Evolutionary conservation across 2,329 filamentous ascomycete genomes (phyloP).

Genomic region (Spiromastix sp.): DNA sequence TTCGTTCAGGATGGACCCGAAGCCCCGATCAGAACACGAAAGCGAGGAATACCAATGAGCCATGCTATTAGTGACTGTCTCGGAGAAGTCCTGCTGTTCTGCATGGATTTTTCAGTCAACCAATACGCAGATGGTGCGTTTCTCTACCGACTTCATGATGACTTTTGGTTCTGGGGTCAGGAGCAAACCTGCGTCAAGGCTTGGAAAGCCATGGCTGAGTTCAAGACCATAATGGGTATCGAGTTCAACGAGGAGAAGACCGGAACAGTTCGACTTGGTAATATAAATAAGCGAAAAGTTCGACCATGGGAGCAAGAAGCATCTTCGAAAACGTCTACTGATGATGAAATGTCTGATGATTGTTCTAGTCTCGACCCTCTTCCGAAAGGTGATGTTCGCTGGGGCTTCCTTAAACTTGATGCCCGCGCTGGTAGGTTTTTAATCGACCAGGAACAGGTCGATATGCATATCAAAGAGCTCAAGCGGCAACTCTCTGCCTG

Average conservation of each 20-base stretch:
- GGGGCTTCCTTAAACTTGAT: constrained; percentile 51
- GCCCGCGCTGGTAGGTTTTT: constrained; percentile 43
- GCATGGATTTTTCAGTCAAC: constrained; percentile 56
- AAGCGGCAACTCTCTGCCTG: constrained; percentile 46
- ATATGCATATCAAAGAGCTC: constrained; percentile 50
- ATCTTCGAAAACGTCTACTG: constrained; percentile 1
- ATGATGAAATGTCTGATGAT: not conserved
- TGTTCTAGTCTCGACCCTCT: constrained; percentile 22
- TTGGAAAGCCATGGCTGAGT: constrained; percentile 49
- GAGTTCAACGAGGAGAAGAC: constrained; percentile 50
- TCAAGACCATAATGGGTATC: constrained; percentile 46
- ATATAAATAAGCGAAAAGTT: constrained; percentile 8
- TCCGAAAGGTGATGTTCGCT: constrained; percentile 45
- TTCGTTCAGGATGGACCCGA: constrained; percentile 45
- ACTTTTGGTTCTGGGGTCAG: constrained; percentile 58
- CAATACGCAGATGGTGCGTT: constrained; percentile 42
- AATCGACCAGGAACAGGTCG: constrained; percentile 50
- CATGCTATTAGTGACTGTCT: constrained; percentile 51
- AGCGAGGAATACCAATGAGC: constrained; percentile 49
- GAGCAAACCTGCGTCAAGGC: constrained; percentile 44
- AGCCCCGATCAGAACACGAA: constrained; percentile 35
- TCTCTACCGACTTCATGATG: constrained; percentile 55
- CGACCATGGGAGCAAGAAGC: constrained; percentile 5
- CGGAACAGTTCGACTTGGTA: constrained; percentile 37
- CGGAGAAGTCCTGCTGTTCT: constrained; percentile 52